Conservation (phyloP, 164 flowering plant species). For the Chloranthus sessilifolius region DNA sequence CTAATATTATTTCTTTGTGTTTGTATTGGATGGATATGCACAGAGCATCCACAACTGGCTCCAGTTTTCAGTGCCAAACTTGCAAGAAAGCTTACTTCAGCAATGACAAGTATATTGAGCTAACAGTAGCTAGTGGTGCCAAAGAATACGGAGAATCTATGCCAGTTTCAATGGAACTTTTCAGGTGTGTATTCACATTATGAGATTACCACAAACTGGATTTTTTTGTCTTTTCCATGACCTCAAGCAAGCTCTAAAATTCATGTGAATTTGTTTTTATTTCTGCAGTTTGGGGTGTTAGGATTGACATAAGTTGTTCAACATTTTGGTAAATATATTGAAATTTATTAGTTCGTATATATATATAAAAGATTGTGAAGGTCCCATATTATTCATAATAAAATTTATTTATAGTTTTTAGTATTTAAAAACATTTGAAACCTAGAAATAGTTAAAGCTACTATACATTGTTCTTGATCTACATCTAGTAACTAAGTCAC, state of each 20-base stretch:
- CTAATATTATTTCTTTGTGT: conserved; percentile 1
- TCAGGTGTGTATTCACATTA: conserved; percentile 39
- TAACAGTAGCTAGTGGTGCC: conserved; percentile 54
- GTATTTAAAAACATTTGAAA: too few species aligned
- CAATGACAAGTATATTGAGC: conserved; percentile 50
- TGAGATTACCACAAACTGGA: too few species aligned
- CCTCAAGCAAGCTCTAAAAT: too few species aligned
- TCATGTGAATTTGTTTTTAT: neutral
- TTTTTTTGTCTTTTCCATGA: too few species aligned
- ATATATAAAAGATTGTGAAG: too few species aligned
- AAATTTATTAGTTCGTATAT: neutral
- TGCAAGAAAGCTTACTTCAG: conserved; percentile 62
- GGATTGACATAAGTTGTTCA: neutral
- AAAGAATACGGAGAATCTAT: conserved; percentile 45
- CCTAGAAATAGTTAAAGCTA: too few species aligned
- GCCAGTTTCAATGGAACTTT: conserved; percentile 60
- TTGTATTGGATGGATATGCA: conserved; percentile 8
- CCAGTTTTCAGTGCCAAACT: conserved; percentile 42
- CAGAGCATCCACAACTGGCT: conserved; percentile 40
- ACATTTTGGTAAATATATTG: neutral
- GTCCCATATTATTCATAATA: too few species aligned
- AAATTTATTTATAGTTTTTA: too few species aligned
- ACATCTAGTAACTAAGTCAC: too few species aligned
- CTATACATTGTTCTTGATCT: too few species aligned
- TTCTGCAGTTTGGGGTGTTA: neutral